Conservation (phyloP, 257 asterid species). For the Fraxinus quadrangulata region DNA sequence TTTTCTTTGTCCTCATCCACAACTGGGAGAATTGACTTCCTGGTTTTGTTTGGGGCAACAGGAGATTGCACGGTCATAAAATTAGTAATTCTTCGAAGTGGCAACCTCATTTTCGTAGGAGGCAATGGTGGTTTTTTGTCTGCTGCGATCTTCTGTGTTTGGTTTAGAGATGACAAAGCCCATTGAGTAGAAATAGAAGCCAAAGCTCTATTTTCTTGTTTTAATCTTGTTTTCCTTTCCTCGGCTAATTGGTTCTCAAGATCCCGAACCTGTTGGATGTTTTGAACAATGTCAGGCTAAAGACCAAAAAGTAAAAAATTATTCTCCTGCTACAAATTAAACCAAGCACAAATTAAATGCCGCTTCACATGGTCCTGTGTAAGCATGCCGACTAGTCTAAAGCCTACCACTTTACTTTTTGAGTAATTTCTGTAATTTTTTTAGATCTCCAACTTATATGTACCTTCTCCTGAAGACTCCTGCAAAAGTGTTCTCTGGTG, state of each 20-base stretch:
- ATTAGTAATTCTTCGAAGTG: conserved; percentile 76
- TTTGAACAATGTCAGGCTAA: conserved; percentile 18
- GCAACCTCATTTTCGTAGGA: conserved; percentile 71
- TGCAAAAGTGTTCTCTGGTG: conserved; percentile 76
- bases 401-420: background rate
- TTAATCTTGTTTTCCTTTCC: conserved; percentile 76
- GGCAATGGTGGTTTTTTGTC: conserved; percentile 85
- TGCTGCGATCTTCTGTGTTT: conserved; percentile 42
- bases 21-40: conserved; percentile 57
- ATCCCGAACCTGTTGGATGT: conserved; percentile 67
- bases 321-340: background rate
- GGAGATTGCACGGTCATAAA: conserved; percentile 54
- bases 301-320: background rate
- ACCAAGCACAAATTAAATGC: background rate
- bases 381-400: background rate
- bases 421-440: background rate
- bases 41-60: conserved; percentile 39
- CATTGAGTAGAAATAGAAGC: conserved; percentile 54
- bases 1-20: conserved; percentile 67
- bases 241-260: conserved; percentile 85
- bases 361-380: background rate
- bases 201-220: conserved; percentile 77
- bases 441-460: background rate
- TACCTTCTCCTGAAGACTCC: conserved; percentile 91
- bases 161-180: conserved; percentile 41